phyloP scores from a whole-genome alignment of 2,329 filamentous ascomycete genomes.

The Didymella glomerata region DNA sequence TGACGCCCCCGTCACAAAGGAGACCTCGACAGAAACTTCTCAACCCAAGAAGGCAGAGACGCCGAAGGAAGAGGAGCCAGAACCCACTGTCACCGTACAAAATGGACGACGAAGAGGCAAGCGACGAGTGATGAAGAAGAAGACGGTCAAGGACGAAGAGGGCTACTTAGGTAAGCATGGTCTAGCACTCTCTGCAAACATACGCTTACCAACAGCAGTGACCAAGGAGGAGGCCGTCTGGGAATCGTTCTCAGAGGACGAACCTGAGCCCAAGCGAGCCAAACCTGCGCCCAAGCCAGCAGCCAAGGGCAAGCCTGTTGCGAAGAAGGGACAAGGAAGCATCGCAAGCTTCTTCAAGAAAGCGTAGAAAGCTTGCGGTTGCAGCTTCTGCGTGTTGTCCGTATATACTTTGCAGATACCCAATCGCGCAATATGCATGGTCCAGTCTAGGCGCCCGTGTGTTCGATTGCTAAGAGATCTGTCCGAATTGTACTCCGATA shows the following conservation, averaged over 20 bases:
- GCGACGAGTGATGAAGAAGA: constrained; percentile 86
- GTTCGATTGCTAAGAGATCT: neutral
- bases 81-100: constrained; percentile 58
- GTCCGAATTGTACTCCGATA: neutral
- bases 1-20: constrained; percentile 58
- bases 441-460: neutral
- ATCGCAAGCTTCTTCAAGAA: constrained; percentile 95
- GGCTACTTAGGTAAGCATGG: constrained; percentile 80
- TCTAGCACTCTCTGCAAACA: constrained; percentile 2
- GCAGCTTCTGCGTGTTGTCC: neutral
- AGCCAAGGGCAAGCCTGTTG: constrained; percentile 62
- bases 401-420: constrained; percentile 1
- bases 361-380: constrained; percentile 57
- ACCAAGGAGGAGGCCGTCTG: constrained; percentile 84
- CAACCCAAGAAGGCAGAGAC: constrained; percentile 30
- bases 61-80: constrained; percentile 35
- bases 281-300: constrained; percentile 54
- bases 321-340: constrained; percentile 70
- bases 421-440: neutral
- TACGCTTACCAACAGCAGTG: constrained; percentile 63
- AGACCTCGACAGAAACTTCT: constrained; percentile 50
- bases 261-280: constrained; percentile 67
- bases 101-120: constrained; percentile 77
- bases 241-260: constrained; percentile 95
- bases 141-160: constrained; percentile 84